Evolutionary conservation across 805 yeast species (phyloP), one percentile per base, ranked within the genome.

Genomic region (Priceomyces carsonii): DNA sequence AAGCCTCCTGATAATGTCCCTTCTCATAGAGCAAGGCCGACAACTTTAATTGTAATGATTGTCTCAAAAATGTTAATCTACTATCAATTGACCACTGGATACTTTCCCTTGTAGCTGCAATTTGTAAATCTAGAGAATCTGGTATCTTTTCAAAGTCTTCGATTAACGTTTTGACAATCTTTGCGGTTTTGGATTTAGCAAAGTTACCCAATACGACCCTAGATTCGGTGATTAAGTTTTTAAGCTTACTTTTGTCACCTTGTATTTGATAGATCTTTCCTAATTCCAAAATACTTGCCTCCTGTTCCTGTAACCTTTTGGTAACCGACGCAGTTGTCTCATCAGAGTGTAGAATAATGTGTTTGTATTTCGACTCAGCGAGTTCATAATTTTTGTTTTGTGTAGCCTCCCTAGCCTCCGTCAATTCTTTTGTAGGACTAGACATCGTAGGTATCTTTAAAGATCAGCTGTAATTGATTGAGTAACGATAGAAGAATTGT

Each of bases 111-210:
- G 91, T 82, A 12, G 88, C 79, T 29, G 67, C 59, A 40, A 89
- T 83, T 51, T 90, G 95, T 21, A 78, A 63, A 45, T 84, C 89
- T 31, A 81, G 60, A 3, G 82, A 73, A 44, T 71, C 69, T 26
- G 79, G 83, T 45, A 80, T 75, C 16, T 57, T 55, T 40, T 86
- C 90, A 51, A 86, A 79, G 43, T 78, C 67, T 53, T 91, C 98
- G 49, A 93, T 81, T 54, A 93, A 71, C 26, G 79, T 73, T 51
- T 82, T 83, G 47, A 91, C 82, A 37, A 91, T 85, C 59, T 91
- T 93, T 14, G 98, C 95, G 6, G 95, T 85, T 61, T 93, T 93
- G 10, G 96, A 85, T 65, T 93, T 93, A 30, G 98, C 96, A 53
- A 86, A 79, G 21, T 77, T 75, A 36, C 82, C 77, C 71, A 89